Base-by-base conservation (phyloP, 2,329 filamentous ascomycete species). In the Sodiomyces alkalinus region DNA sequence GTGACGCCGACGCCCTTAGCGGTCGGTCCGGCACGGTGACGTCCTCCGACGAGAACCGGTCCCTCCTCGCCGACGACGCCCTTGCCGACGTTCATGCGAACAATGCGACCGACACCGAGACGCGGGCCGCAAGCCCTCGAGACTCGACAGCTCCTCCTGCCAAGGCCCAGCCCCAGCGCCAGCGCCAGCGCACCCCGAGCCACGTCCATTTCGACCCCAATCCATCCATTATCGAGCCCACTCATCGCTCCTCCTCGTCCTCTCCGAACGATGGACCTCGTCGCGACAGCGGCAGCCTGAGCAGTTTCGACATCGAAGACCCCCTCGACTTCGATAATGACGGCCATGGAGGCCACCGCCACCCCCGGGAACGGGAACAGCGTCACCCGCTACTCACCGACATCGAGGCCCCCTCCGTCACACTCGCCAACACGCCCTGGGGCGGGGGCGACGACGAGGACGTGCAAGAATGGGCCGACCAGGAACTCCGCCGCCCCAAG, bases 331-430 rank as follows among this genome's bases (percentile, higher is more conserved):
- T 21, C 24, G 11, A 26, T 17, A 20, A 28, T n/a, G 24, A 25
- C 21, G 29, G 32, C 19, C 32, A 20, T 22, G 27, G 22, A n/a
- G 22, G n/a, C 28, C 32, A 28, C 32, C 27, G 26, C 13, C 23
- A 36, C 26, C 28, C 36, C 22, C 11, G 5, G 4, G 20, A 22
- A 11, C 11, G 5, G 9, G 30, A 30, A 22, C 44, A 75, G 64
- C 40, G 80, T 61, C 34, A 76, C 33, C 83, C 83, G 30, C 65
- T 92, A 29, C 63, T 93, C 37, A 90, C 81, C 6, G 73, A 75
- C 37, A 82, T 92, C 37, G 80, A 90, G 52, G 81, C 81, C 1
- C 85, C 86, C 1, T 80, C 78, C 35, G 74, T 69, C 11, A 45
- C 81, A 8, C 56, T 92, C 26, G 81, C 66, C 63, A 56, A 76